These are phyloP conservation scores for Chlamydomonas sphaeroides DNA, from an alignment of 139 green algal genomes.

Conservation along the genomic window DNA sequence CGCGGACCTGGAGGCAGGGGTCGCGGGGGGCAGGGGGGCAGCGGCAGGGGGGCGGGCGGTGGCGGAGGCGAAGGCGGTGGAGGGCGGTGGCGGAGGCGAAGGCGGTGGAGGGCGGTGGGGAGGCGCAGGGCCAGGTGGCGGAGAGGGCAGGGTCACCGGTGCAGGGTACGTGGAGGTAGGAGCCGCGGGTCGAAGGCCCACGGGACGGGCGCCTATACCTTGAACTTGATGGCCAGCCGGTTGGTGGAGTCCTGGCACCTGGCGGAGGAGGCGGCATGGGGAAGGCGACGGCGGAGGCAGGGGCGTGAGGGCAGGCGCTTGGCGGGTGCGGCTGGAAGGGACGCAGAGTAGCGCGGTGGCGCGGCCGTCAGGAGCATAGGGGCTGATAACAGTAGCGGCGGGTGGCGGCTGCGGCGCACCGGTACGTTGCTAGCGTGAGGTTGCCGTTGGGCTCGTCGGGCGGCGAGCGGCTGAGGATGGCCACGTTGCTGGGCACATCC, in stretches of 20 bases:
- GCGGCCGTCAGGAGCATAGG: too few species aligned
- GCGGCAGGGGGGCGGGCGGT: too few species aligned
- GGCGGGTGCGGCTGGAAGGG: not conserved
- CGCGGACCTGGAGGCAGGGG: slow-evolving; percentile 25
- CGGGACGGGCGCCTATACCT: slow-evolving; percentile 38
- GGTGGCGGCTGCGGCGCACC: slow-evolving; percentile 33
- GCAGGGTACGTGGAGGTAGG: too few species aligned
- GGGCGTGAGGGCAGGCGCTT: not conserved
- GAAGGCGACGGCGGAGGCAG: too few species aligned
- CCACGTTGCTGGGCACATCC: slow-evolving; percentile 69
- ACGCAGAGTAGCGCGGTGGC: not conserved
- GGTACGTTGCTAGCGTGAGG: slow-evolving; percentile 77
- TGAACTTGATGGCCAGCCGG: slow-evolving; percentile 70
- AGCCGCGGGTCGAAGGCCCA: too few species aligned
- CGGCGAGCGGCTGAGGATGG: slow-evolving; percentile 66
- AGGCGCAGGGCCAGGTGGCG: too few species aligned
- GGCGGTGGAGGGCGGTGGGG: too few species aligned
- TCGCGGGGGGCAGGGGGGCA: not conserved
- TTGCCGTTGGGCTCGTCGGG: slow-evolving; percentile 56
- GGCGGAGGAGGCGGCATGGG: not conserved
- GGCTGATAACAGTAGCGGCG: too few species aligned
- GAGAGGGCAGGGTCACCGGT: too few species aligned
- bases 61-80: too few species aligned
- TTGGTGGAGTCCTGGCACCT: slow-evolving; percentile 73
- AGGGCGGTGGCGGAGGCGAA: not conserved